These are phyloP conservation scores for Calonectria multiphialidica DNA, from an alignment of 2,329 filamentous ascomycete species.

Conservation along the genomic window DNA sequence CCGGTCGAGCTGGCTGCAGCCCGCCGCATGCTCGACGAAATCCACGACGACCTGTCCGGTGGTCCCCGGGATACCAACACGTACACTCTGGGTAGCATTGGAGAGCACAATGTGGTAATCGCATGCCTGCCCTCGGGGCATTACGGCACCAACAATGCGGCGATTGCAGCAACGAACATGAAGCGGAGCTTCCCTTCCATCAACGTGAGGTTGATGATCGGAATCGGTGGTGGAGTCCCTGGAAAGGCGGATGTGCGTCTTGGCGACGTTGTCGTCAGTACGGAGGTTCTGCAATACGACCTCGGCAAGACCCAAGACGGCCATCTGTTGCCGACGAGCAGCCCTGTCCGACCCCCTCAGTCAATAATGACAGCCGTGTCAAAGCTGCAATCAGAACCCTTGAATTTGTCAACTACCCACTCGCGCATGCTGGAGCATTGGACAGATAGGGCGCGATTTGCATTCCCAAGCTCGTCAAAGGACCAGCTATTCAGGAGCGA, in stretches of 20 bases:
- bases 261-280: conserved; percentile 15
- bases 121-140: background rate
- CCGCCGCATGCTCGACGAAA: background rate
- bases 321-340: background rate
- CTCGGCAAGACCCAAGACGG: background rate
- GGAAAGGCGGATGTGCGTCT: conserved; percentile 19
- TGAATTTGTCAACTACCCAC: background rate
- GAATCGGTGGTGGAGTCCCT: conserved; percentile 27
- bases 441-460: background rate
- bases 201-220: conserved; percentile 21
- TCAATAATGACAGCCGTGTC: background rate
- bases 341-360: background rate
- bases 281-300: background rate
- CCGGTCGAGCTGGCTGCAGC: conserved; percentile 2
- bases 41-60: background rate
- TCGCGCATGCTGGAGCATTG: background rate
- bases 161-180: background rate
- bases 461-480: background rate
- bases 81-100: conserved; percentile 1
- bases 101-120: conserved; percentile 6
- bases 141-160: conserved; percentile 3
- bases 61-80: background rate
- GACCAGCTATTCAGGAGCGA: background rate
- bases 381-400: background rate
- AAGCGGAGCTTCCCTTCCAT: background rate